Base-by-base conservation (phyloP, 345 rosid species). In the Moricandia moricandioides region DNA sequence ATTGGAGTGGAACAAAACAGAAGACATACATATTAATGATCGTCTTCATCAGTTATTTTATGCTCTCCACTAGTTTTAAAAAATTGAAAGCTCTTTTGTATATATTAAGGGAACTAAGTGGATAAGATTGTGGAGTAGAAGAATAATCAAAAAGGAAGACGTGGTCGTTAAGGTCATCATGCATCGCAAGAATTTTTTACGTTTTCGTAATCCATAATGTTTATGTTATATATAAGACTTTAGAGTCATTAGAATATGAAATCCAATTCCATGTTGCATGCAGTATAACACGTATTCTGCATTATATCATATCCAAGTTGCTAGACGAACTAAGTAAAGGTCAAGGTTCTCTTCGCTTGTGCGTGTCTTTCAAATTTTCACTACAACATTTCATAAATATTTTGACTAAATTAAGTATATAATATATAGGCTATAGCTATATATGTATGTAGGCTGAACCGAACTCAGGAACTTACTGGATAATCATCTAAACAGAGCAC, bases 151-250 rank as follows among this genome's bases (percentile, higher is more conserved):
- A 74, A 57, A 65, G 49, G 35, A 74, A 67, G 67, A 75, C 59
- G 68, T 67, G 62, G 78, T 75, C 62, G 54, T 66, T 45, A 58
- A 58, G 59, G 67, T 75, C 40, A n/a, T 34, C 62, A 49, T 49
- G 73, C 73, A 60, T 67, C 69, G 51, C 35, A 68, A 68, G 79
- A 75, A 68, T 75, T 34, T 40, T 74, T 75, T 75, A 75, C 79
- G 79, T 60, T 68, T 47, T 0, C 78, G 45, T 75, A 61, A 75
- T 75, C 73, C 57, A 29, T 17, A 33, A 52, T 52, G 13, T 75
- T 35, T 60, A 51, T 47, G 27, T 47, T 68, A 67, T 62, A 12
- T 29, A 11, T 30, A 8, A 66, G 72, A 58, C 39, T 58, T 43
- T 43, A 30, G 45, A 39, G 45, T 39, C 30, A 8, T 17, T 57